Evolutionary conservation across 2,329 filamentous ascomycete species (phyloP), one percentile per base, ranked within the genome.

Genomic region (Penicillium janthinellum): DNA sequence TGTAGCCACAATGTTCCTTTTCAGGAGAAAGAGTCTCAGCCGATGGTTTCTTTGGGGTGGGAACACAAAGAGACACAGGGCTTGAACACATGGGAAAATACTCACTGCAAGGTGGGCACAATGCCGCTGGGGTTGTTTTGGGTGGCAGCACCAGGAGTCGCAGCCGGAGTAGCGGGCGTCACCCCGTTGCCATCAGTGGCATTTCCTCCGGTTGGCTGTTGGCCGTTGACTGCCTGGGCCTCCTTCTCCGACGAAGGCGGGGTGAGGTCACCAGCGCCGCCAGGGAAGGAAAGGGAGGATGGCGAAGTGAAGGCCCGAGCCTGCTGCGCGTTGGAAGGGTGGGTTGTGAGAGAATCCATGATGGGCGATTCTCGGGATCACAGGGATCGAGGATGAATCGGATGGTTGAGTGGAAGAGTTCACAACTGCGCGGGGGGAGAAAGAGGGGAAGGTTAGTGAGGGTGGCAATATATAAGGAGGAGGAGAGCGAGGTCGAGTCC

Each of bases 1-100:
- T 70, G 95, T 99, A 69, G 95, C 94, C 79, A 98, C 94, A 82
- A 98, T 96, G 83, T 98, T 97, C 88, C 92, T 96, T 92, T 51
- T 52, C 35, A 52, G 69, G 60, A 64, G 66, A 63, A 63, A 76
- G 73, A 31, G 31, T 47, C 38, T 82, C 81, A 83, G 81, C 78
- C 75, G 54, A 74, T 79, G 78, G 76, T 77, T 70, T 57, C 51
- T 53, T 47, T 53, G 48, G 49, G 20, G 22, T 52, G 37, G 49
- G 20, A 22, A 57, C 47, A 61, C 59, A 50, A 61, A 61, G 54
- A 59, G 50, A 52, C 17, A 57, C 48, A 58, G 56, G 54, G 70
- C 70, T 74, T 75, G 75, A 72, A 76, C 75, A 73, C 75, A 75
- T 71, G 76, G 78, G 44, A 78, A 78, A 76, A 88, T 89, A 95